Conservation (phyloP, 176 grass and related monocot genomes). For the Elaeis guineensis region DNA sequence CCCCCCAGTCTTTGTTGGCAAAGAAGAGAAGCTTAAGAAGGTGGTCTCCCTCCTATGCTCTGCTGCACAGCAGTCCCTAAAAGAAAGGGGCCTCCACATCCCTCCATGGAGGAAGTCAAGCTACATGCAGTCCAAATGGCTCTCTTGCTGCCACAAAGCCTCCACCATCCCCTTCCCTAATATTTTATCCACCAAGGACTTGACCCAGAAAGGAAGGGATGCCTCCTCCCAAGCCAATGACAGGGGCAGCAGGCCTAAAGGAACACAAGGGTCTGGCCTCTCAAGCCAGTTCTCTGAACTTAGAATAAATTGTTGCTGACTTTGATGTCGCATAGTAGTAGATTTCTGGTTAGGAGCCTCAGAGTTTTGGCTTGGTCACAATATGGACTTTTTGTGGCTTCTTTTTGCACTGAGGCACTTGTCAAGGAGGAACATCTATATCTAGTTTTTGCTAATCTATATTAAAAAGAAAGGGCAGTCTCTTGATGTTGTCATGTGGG, state of each 20-base stretch:
- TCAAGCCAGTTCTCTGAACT: conserved; percentile 4
- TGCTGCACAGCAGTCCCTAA: conserved; percentile 47
- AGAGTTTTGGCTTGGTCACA: too few relatives aligned
- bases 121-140: conserved; percentile 75
- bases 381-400: too few relatives aligned
- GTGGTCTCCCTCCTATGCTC: conserved; percentile 52
- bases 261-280: not conserved
- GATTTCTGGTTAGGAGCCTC: too few relatives aligned
- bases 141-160: conserved; percentile 13
- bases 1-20: conserved; percentile 44
- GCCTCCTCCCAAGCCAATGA: conserved; percentile 11
- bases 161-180: not conserved
- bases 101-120: conserved; percentile 58
- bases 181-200: too few relatives aligned
- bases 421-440: too few relatives aligned
- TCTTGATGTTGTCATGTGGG: too few relatives aligned
- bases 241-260: not conserved
- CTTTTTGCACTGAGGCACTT: too few relatives aligned
- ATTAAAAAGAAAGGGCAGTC: too few relatives aligned
- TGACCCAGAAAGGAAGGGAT: too few relatives aligned
- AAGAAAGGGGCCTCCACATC: conserved; percentile 62
- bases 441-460: too few relatives aligned
- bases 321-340: too few relatives aligned
- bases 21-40: conserved; percentile 34
- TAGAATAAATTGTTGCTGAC: conserved; percentile 3